Base-by-base conservation (phyloP, 1,139 yeast species). In the Pneumocystis murina region DNA sequence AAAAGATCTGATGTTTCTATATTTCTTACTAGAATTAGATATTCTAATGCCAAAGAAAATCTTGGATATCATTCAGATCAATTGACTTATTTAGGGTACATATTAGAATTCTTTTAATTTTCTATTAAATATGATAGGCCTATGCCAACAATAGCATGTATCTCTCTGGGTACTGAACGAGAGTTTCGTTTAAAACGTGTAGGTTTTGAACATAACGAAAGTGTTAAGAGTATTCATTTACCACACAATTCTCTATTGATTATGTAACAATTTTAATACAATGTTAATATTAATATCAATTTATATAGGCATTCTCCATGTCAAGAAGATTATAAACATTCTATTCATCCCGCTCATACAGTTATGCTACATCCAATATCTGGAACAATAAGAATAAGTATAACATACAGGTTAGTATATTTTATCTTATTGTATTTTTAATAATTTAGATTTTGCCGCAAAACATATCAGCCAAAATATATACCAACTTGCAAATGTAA, bases 1-100 rank as follows among this genome's bases (percentile, higher is more conserved):
- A 20, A 48, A 48, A 20, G 12, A 14, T 24, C 14, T 48, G 17
- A 48, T 48, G 14, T 48, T 24, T 48, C 10, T 48, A 48, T 48
- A 48, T 48, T 24, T 41, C 10, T 48, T 24, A 48, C 55, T 12
- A 24, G 33, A 48, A 48, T 12, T 43, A 48, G 55, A 63, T 86
- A 82, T 71, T 78, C 78, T 7, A 75, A 75, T 5, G 76, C 79
- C 14, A 73, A 76, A 12, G 80, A 80, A 66, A 77, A 82, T 65
- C 78, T 86, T 41, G 89, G 85, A 62, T 85, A 84, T 81, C 94
- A 86, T 71, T 83, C 89, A 1, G 94, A 86, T 71, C 80, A 86
- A 66, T 72, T 86, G 66, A 82, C 87, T 0, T 78, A 83, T 64
- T 77, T 85, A 43, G 94, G 94, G 0, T 48, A 2, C 5, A 48